Evolutionary conservation across 2,329 filamentous ascomycete species (phyloP), one percentile per base, ranked within the genome.

Genomic region (Ophiostoma novo-ulmi): DNA sequence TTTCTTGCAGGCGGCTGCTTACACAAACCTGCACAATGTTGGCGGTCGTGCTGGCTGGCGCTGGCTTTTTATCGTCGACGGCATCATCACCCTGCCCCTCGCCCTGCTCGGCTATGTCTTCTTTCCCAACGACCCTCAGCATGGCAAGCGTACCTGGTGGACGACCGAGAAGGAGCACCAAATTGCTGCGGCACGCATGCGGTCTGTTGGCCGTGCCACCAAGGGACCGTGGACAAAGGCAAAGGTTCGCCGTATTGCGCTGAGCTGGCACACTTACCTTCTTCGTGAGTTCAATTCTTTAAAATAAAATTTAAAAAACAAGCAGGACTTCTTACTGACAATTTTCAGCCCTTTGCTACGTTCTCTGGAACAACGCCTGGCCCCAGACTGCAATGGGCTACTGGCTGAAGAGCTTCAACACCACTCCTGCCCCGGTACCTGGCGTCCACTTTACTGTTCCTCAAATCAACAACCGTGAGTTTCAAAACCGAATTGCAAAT

Each of bases 1-100:
- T 0, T 78, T 79, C 63, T 76, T 87, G 0, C 85, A 87, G 74
- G 82, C 84, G 1, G 72, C 68, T 2, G 84, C 84, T 0, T 87
- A 86, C 73, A 83, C 79, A 2, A 84, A 85, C 68, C 78, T 87
- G 0, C 82, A 85, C 38, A 82, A 83, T 0, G 80, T 82, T 0
- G 77, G 76, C 8, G 85, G 84, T 0, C 79, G 85, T 75, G 78
- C 82, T 0, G 85, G 85, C 0, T 86, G 84, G 81, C 4, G 77
- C 69, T 87, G 85, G 85, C 77, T 85, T 0, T 86, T 86, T 71
- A 82, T 84, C 52, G 77, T 82, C 13, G 80, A 82, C 55, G 67
- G 70, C 70, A 64, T 74, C 70, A 67, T 75, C 70, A 72, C 67
- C 0, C 73, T 86, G 0, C 84, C 85, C 0, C 80, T 87, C 1